Evolutionary conservation across 2,329 filamentous ascomycete species (phyloP).

Genomic region (Neocatenulostroma microsporum): DNA sequence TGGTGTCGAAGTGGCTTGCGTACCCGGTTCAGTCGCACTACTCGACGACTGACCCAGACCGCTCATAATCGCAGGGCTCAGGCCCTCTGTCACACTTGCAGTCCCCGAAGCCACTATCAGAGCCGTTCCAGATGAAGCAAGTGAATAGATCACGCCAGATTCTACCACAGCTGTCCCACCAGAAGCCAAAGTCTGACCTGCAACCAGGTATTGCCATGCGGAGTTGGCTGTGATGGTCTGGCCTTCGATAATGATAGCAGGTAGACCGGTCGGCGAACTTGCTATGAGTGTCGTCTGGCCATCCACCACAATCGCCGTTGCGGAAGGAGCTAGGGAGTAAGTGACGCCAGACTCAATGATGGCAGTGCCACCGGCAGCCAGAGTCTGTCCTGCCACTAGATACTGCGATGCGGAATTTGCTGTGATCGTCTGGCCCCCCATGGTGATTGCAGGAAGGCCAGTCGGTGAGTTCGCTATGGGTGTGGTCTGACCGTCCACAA

Average conservation of each 20-base stretch:
- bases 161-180: constrained; percentile 6
- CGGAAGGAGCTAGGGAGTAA: constrained; percentile 23
- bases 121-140: constrained; percentile 23
- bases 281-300: constrained; percentile 6
- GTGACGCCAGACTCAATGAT: constrained; percentile 7
- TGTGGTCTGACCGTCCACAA: constrained; percentile 7
- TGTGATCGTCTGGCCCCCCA: constrained; percentile 11
- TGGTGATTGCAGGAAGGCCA: too few species aligned
- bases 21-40: too few species aligned
- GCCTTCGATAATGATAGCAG: constrained; percentile 8
- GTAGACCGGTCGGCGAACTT: too few species aligned
- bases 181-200: constrained; percentile 7
- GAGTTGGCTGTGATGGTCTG: constrained; percentile 12
- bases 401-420: constrained; percentile 8
- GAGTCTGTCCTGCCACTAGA: constrained; percentile 9
- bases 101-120: too few species aligned
- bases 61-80: too few species aligned
- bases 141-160: constrained; percentile 8
- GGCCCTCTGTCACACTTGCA: too few species aligned
- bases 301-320: constrained; percentile 8
- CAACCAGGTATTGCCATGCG: constrained; percentile 9
- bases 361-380: constrained; percentile 5
- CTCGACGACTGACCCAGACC: too few species aligned
- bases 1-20: too few species aligned
- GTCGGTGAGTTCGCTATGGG: too few species aligned